Percentiles rank a stretch among this genome's conserved stretches.
These are phyloP conservation scores for Wickerhamia fluorescens DNA, from an alignment of 805 yeast species.

Conservation along the genomic window DNA sequence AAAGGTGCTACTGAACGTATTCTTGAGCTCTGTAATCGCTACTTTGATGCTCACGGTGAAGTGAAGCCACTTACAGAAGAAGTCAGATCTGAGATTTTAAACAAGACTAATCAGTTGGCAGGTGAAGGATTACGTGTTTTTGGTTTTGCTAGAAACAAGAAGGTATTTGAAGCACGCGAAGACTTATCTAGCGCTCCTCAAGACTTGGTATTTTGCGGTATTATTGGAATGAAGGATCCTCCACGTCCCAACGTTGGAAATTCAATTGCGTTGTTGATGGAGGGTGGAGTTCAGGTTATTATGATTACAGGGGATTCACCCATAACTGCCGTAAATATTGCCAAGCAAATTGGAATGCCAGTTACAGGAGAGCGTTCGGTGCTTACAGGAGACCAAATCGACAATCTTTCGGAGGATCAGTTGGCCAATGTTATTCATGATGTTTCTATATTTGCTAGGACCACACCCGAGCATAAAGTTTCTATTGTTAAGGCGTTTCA, in stretches of 20 bases:
- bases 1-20: conserved; percentile 90
- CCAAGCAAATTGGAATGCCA: conserved; percentile 86
- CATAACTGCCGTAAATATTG: conserved; percentile 79
- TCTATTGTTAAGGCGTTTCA: conserved; percentile 86
- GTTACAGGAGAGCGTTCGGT: conserved; percentile 59
- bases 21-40: conserved; percentile 52
- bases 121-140: conserved; percentile 78
- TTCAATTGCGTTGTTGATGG: conserved; percentile 68
- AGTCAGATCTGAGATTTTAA: conserved; percentile 39
- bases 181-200: conserved; percentile 44
- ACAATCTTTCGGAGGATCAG: conserved; percentile 62
- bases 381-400: conserved; percentile 79
- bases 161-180: conserved; percentile 27
- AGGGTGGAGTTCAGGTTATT: conserved; percentile 94
- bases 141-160: conserved; percentile 58
- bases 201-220: conserved; percentile 71
- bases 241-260: conserved; percentile 82
- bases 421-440: conserved; percentile 69
- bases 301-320: conserved; percentile 97
- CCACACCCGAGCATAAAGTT: conserved; percentile 91
- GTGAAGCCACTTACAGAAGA: conserved; percentile 50
- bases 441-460: conserved; percentile 89
- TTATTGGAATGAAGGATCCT: conserved; percentile 96
- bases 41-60: conserved; percentile 53
- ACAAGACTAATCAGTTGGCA: conserved; percentile 62